Evolutionary conservation across 345 rosid species (phyloP).

Genomic region (Iberis pinnata): DNA sequence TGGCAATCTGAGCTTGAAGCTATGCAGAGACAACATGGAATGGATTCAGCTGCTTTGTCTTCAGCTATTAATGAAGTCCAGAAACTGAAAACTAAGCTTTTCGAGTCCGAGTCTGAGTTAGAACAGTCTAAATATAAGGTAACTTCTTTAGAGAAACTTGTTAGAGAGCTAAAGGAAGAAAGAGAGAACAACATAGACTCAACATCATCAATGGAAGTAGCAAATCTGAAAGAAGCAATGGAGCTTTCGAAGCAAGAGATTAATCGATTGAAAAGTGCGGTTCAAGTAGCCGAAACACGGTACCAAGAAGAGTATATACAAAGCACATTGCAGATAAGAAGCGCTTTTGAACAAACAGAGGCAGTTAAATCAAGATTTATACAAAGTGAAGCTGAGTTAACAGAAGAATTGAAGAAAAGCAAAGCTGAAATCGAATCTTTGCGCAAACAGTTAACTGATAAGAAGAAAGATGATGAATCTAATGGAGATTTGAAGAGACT

Average conservation of each 20-base stretch:
- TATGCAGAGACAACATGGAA: conserved; percentile 65
- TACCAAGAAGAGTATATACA: conserved; percentile 84
- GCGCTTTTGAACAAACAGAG: conserved; percentile 68
- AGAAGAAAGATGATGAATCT: conserved; percentile 22
- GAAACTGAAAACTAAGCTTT: conserved; percentile 69
- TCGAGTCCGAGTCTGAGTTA: conserved; percentile 68
- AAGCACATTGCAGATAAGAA: conserved; percentile 77
- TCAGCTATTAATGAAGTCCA: conserved; percentile 80
- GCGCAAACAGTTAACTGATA: conserved; percentile 23
- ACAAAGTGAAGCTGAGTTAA: conserved; percentile 48
- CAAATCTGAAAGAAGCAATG: conserved; percentile 31
- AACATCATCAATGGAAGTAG: conserved; percentile 26
- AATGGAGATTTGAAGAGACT: conserved; percentile 45
- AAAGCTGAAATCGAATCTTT: conserved; percentile 42
- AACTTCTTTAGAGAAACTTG: conserved; percentile 54
- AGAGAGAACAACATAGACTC: too few species aligned
- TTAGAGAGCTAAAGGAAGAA: conserved; percentile 41
- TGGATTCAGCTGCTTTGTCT: conserved; percentile 70
- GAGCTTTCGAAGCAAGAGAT: conserved; percentile 43
- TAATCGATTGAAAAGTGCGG: conserved; percentile 50
- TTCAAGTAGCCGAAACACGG: conserved; percentile 62
- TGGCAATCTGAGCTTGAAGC: conserved; percentile 98
- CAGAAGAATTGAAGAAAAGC: conserved; percentile 44
- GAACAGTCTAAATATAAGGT: conserved; percentile 52
- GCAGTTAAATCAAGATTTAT: conserved; percentile 38